A percentile compares a stretch with the other conserved stretches of the same genome.
Evolutionary conservation across 306 rosid genomes (phyloP).

Genomic region (Fragaria vesca): DNA sequence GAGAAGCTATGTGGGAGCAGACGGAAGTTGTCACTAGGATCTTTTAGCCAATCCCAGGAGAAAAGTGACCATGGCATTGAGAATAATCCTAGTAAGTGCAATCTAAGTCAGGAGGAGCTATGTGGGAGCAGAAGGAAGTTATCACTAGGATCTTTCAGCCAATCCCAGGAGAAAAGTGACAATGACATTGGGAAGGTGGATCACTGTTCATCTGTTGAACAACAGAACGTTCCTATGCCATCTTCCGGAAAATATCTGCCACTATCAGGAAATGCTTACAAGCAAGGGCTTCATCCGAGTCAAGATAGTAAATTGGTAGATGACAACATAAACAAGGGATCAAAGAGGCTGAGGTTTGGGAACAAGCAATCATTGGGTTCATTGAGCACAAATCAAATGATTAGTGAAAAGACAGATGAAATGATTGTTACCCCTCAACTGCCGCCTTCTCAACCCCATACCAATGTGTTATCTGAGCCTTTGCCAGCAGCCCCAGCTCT

Average conservation of each 20-base stretch:
- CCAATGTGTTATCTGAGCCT: background rate
- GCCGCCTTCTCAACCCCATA: background rate
- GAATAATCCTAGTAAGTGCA: slow-evolving; percentile 4
- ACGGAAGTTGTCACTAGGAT: too few relatives aligned
- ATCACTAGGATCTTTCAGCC: slow-evolving; percentile 20
- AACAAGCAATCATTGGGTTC: slow-evolving; percentile 18
- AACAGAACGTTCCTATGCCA: background rate
- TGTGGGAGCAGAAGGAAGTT: slow-evolving; percentile 26
- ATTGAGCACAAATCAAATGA: background rate
- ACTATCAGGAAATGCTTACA: slow-evolving; percentile 3
- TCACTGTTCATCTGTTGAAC: background rate
- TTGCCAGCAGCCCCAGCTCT: background rate
- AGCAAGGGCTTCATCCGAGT: slow-evolving; percentile 4
- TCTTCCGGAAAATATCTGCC: slow-evolving; percentile 1
- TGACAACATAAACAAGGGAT: background rate
- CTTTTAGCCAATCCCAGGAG: too few relatives aligned
- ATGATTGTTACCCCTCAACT: slow-evolving; percentile 6
- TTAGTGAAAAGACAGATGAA: slow-evolving; percentile 6
- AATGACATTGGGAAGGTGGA: slow-evolving; percentile 7
- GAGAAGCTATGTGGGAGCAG: too few relatives aligned
- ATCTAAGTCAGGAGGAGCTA: slow-evolving; percentile 21
- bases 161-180: slow-evolving; percentile 14
- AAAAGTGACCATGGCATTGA: too few relatives aligned
- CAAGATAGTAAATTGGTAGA: background rate
- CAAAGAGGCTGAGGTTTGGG: slow-evolving; percentile 7